Conservation (phyloP, 2,329 filamentous ascomycete species). For the Trichoderma cornu-damae region DNA sequence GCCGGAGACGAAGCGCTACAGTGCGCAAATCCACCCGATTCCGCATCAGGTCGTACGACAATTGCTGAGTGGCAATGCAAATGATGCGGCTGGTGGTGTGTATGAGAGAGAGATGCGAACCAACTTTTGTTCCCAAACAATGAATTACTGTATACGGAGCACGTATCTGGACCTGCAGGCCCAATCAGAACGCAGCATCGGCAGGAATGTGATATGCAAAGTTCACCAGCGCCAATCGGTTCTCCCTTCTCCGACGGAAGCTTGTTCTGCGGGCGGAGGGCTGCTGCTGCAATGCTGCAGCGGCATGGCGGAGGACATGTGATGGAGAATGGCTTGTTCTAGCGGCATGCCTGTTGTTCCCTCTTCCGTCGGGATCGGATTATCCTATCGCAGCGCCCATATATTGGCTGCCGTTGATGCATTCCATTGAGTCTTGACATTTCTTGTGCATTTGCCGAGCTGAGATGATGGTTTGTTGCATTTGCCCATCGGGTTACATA, state of each 20-base stretch:
- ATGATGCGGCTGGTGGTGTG: neutral
- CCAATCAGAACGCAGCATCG: neutral
- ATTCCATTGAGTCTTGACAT: neutral
- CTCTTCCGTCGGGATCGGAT: too few species aligned
- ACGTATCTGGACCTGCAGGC: neutral
- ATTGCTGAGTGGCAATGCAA: conserved; percentile 8
- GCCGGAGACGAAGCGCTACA: neutral
- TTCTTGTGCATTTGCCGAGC: neutral
- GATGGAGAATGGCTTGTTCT: too few species aligned
- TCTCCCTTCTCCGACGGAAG: neutral
- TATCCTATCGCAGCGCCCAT: too few species aligned
- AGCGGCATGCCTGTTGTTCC: too few species aligned
- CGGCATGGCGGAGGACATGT: too few species aligned
- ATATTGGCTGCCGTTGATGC: neutral
- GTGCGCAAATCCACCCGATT: neutral
- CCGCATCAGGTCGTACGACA: neutral
- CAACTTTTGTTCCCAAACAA: too few species aligned
- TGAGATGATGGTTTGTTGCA: neutral
- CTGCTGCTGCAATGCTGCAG: neutral
- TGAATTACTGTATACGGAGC: too few species aligned
- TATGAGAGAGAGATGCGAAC: neutral
- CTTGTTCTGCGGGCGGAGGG: neutral
- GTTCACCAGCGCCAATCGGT: too few species aligned
- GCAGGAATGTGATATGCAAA: conserved; percentile 10
- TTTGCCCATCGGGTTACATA: too few species aligned